Evolutionary conservation across 192 early-diverging fungal species (phyloP), one percentile per base, ranked within the genome.

Genomic region (Dissophora globulifera): DNA sequence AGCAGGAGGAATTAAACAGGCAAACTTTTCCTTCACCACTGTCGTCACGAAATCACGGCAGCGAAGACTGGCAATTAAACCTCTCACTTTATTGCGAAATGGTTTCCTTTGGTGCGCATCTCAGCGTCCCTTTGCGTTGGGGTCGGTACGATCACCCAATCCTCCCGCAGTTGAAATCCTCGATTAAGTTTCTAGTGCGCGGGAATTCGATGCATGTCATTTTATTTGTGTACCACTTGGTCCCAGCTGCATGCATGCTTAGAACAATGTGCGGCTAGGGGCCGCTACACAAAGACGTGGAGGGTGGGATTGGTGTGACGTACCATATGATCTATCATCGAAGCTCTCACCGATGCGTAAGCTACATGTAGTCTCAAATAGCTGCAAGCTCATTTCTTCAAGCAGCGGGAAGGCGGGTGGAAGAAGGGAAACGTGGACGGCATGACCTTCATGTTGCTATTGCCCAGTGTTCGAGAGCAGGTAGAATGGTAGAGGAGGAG

Each of bases 311-410:
- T 17, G 43, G 43, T 45, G 43, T n/a, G 17, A 45, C 17, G n/a
- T 9, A n/a, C 35, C 43, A 45, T 45, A 45, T 45, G 43, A 45
- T 45, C 43, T 45, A 17, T n/a, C 43, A n/a, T 45, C 43, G 43
- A 38, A 13, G 35, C 35, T 38, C 43, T 45, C 16, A n/a, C 9
- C 7, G 2, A 31, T 6, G 29, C 50, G 27, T 2, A 9, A 20
- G 19, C 23, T 50, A 2, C 2, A 33, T 54, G 32, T 54, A 54
- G 32, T 33, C 22, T 54, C 33, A 38, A 38, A 38, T 54, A 54
- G 52, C 26, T n/a, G 9, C 29, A 38, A 54, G 4, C 43, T 5
- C 43, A 5, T 17, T n/a, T 38, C 13, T 38, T 38, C 43, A n/a
- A 13, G 16, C 43, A 45, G 43, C 43, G 43, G 43, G 6, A 45